Evolutionary conservation across 1,139 yeast genomes (phyloP).

Genomic region (Ogataea hybrid): DNA sequence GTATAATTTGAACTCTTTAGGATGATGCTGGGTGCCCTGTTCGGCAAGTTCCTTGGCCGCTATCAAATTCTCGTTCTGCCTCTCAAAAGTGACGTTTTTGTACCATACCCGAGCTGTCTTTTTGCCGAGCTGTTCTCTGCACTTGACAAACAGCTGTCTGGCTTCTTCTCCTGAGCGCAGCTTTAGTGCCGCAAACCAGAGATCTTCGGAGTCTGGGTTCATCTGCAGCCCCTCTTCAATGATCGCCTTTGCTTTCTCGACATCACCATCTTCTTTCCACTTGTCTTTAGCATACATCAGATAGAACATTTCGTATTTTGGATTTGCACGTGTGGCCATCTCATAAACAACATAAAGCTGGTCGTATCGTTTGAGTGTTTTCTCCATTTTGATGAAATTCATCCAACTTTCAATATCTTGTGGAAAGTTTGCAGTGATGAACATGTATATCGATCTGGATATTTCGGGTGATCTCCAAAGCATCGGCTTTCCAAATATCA

Average conservation of each 20-base stretch:
- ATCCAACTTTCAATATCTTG: constrained; percentile 55
- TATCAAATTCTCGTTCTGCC: constrained; percentile 37
- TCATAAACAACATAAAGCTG: constrained; percentile 50
- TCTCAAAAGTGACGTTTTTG: constrained; percentile 56
- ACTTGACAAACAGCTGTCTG: constrained; percentile 36
- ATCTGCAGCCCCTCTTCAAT: constrained; percentile 45
- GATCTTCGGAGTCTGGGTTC: constrained; percentile 46
- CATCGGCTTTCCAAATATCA: constrained; percentile 36
- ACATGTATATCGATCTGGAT: constrained; percentile 48
- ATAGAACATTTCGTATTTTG: constrained; percentile 49
- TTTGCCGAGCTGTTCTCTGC: constrained; percentile 37
- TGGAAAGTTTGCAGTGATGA: constrained; percentile 48
- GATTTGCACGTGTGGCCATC: constrained; percentile 47
- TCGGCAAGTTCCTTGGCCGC: constrained; percentile 42
- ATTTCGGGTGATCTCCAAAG: constrained; percentile 35
- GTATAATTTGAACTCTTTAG: constrained; percentile 48
- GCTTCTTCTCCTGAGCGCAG: constrained; percentile 55
- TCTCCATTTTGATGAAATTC: constrained; percentile 47
- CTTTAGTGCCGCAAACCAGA: constrained; percentile 73
- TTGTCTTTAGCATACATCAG: constrained; percentile 73
- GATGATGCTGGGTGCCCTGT: constrained; percentile 46
- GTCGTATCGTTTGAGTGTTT: constrained; percentile 21
- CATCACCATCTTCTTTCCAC: constrained; percentile 48
- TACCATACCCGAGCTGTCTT: constrained; percentile 54
- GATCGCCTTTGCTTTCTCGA: constrained; percentile 51